A percentile compares a stretch with the other conserved stretches of the same genome.
phyloP scores from a whole-genome alignment of 306 rosid species.

The Dalbergia cultrata region DNA sequence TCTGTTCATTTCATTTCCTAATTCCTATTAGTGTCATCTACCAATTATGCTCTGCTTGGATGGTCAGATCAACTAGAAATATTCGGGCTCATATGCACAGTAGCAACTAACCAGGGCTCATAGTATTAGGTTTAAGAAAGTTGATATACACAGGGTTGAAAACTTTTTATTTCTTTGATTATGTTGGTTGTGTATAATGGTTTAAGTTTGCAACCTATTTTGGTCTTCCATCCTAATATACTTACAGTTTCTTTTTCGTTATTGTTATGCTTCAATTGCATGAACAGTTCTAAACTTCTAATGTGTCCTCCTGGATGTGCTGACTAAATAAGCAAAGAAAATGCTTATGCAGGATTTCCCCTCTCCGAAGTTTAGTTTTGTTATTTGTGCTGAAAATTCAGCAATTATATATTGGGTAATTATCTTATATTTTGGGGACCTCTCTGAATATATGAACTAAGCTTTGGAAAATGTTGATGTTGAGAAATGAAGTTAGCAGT shows the following conservation, averaged over 20 bases:
- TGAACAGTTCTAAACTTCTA: slow-evolving; percentile 18
- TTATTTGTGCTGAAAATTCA: background rate
- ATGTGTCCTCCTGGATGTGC: background rate
- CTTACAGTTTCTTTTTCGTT: background rate
- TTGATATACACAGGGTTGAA: slow-evolving; percentile 26
- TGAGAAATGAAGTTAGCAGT: background rate
- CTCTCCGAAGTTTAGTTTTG: background rate
- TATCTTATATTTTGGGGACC: slow-evolving; percentile 8
- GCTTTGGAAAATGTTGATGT: background rate
- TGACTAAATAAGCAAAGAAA: slow-evolving; percentile 35
- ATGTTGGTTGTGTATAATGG: slow-evolving; percentile 15
- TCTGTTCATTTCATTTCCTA: too few species aligned
- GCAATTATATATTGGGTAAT: background rate
- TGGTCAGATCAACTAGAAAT: background rate
- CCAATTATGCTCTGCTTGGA: slow-evolving; percentile 23
- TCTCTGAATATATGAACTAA: background rate
- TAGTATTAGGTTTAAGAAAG: background rate
- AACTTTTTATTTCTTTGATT: background rate
- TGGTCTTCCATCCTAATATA: background rate
- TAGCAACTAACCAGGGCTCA: background rate
- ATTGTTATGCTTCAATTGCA: slow-evolving; percentile 7
- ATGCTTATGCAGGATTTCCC: slow-evolving; percentile 12
- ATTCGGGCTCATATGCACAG: slow-evolving; percentile 16
- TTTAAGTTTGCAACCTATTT: background rate
- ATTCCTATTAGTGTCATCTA: too few species aligned